phyloP scores from a whole-genome alignment of 306 rosid genomes.

The Parietaria judaica region DNA sequence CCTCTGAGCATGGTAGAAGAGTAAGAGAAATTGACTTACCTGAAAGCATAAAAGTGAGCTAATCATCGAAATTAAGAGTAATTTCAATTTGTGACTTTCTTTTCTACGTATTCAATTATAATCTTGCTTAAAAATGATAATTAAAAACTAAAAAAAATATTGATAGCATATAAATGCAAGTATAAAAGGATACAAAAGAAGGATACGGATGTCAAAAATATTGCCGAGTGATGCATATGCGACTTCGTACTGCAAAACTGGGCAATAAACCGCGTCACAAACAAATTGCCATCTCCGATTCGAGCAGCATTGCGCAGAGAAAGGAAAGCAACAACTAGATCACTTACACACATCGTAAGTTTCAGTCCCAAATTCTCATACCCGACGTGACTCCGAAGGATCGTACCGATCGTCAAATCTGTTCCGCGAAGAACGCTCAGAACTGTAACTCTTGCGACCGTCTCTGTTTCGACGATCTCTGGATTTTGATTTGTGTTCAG shows the following conservation, averaged over 20 bases:
- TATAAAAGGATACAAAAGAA: conserved; percentile 70
- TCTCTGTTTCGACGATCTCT: conserved; percentile 29
- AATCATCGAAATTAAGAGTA: not conserved
- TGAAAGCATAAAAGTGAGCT: not conserved
- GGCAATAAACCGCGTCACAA: conserved; percentile 45
- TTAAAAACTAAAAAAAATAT: not conserved
- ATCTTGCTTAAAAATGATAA: not conserved
- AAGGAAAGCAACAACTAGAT: conserved; percentile 11
- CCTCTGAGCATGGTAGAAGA: not conserved
- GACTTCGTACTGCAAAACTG: conserved; percentile 60
- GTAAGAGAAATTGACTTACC: not conserved
- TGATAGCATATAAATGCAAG: not conserved
- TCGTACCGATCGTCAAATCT: conserved; percentile 59
- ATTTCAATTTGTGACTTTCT: too few species aligned
- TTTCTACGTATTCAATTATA: too few species aligned
- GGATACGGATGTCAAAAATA: conserved; percentile 64
- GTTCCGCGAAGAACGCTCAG: conserved; percentile 25
- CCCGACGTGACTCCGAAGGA: conserved; percentile 47
- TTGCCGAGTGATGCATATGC: conserved; percentile 42
- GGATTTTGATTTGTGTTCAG: conserved; percentile 27
- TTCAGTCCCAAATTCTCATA: conserved; percentile 7
- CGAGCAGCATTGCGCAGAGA: conserved; percentile 17
- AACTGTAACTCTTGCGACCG: conserved; percentile 24
- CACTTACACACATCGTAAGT: conserved; percentile 35
- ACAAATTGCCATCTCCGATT: conserved; percentile 22